phyloP scores from a whole-genome alignment of 495 filamentous ascomycete genomes.

The Tuber melanosporum region DNA sequence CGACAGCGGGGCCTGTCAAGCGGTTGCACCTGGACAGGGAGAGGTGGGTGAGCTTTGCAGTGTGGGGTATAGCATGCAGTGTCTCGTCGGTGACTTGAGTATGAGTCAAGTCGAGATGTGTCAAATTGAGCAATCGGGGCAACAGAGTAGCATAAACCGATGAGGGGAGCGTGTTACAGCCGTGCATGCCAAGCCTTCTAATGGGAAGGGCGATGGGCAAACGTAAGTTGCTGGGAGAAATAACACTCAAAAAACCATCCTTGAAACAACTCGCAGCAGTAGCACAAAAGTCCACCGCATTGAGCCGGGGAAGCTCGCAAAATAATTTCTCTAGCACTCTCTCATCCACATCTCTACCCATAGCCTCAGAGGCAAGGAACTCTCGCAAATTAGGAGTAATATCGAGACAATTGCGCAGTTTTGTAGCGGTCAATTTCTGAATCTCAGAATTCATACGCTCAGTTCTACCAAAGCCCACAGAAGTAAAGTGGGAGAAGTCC shows the following conservation, averaged over 20 bases:
- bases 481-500: constrained; percentile 86
- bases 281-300: constrained; percentile 72
- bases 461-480: constrained; percentile 70
- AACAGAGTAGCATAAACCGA: constrained; percentile 63
- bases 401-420: constrained; percentile 67
- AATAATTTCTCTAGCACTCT: constrained; percentile 67
- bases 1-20: constrained; percentile 59
- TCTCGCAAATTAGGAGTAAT: constrained; percentile 71
- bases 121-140: constrained; percentile 61
- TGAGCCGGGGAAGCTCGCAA: constrained; percentile 58
- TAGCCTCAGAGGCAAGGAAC: constrained; percentile 73
- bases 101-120: constrained; percentile 73
- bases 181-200: constrained; percentile 68
- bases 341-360: constrained; percentile 69
- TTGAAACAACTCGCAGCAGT: constrained; percentile 67
- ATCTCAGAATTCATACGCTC: constrained; percentile 73
- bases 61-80: constrained; percentile 62
- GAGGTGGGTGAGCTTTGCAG: constrained; percentile 69
- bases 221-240: constrained; percentile 43
- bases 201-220: constrained; percentile 53
- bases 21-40: constrained; percentile 70
- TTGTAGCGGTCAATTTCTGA: constrained; percentile 71
- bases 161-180: constrained; percentile 68
- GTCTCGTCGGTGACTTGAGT: constrained; percentile 71
- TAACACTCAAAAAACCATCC: constrained; percentile 50